Evolutionary conservation across 345 rosid species (phyloP), one percentile per base, ranked within the genome.

Genomic region (Schrenkiella parvula): DNA sequence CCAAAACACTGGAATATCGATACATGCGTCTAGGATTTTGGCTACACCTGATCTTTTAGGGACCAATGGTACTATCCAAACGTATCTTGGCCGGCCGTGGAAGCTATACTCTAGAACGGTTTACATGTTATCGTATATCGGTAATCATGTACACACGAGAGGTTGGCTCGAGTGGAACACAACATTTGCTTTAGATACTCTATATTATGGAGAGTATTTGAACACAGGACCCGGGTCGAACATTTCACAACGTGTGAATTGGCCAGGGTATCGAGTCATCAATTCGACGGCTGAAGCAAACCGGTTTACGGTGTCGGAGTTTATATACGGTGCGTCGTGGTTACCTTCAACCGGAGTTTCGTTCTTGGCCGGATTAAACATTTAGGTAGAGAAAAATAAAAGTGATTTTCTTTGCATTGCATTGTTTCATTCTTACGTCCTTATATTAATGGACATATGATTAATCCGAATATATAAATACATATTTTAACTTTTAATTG

Each of bases 141-240:
- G 98, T 5, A 82, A 78, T 62, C 99, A 91, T 79, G 68, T 95
- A n/a, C 88, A 89, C 71, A 87, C 96, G 0, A 78, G 84, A 61
- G 99, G 99, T 6, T 95, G 99, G 99, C 85, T 95, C 2, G 99
- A 95, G 78, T 95, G 99, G 99, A 86, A 87, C 46, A 64, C 81
- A 1, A 71, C 86, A 0, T 91, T 87, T 65, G 98, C 99, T 4
- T 80, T 92, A 0, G 97, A 95, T 73, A 87, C 98, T 1, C 71
- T 95, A 2, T 95, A 89, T 70, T 95, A 95, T 0, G 98, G 99
- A 0, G 99, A 95, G 71, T 95, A 95, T 74, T 76, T 83, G 91
- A 95, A 95, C 61, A 73, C 17, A 0, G 99, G 99, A 7, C 99
- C 99, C 0, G 97, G 98, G 8, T 87, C 82, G 4, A 88, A 76